Evolutionary conservation across 768 basidiomycete species (phyloP).

Genomic region (Sarcodon aspratus): DNA sequence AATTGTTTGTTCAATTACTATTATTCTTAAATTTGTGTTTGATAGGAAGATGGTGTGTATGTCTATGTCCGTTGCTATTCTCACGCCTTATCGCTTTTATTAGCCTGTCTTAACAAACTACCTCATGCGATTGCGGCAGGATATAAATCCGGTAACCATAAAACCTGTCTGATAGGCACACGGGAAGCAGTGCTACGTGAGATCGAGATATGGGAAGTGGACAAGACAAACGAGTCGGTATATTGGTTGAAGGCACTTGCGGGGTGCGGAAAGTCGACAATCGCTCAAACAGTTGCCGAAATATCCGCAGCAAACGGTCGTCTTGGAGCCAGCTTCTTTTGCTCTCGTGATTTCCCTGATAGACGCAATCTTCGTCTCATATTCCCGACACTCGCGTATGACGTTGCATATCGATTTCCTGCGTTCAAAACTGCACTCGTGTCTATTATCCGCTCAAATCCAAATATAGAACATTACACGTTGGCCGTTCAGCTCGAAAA

Average conservation of each 20-base stretch:
- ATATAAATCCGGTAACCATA: too few species aligned
- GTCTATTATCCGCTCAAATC: neutral
- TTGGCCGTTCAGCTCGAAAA: neutral
- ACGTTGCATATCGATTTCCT: slow-evolving; percentile 13
- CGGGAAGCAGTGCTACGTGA: too few species aligned
- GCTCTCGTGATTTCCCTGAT: slow-evolving; percentile 11
- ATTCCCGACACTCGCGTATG: slow-evolving; percentile 20
- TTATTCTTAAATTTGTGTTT: too few species aligned
- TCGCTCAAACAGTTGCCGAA: slow-evolving; percentile 22
- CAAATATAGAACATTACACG: neutral
- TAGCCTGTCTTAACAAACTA: too few species aligned
- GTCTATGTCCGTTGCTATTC: too few species aligned
- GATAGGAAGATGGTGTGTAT: too few species aligned
- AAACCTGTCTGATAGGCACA: too few species aligned
- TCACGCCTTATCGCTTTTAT: too few species aligned
- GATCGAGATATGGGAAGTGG: too few species aligned
- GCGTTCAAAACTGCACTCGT: neutral
- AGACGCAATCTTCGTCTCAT: slow-evolving; percentile 12
- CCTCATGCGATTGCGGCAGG: too few species aligned
- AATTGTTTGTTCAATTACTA: too few species aligned
- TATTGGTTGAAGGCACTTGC: slow-evolving; percentile 21
- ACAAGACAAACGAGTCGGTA: too few species aligned
- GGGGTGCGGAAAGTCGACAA: slow-evolving; percentile 26
- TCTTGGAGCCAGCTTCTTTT: slow-evolving; percentile 24
- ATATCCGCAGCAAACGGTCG: slow-evolving; percentile 7